Percentiles rank a stretch among this genome's conserved stretches.
Evolutionary conservation across 192 early-diverging fungal genomes (phyloP).

Genomic region (Borealophlyctis nickersoniae): DNA sequence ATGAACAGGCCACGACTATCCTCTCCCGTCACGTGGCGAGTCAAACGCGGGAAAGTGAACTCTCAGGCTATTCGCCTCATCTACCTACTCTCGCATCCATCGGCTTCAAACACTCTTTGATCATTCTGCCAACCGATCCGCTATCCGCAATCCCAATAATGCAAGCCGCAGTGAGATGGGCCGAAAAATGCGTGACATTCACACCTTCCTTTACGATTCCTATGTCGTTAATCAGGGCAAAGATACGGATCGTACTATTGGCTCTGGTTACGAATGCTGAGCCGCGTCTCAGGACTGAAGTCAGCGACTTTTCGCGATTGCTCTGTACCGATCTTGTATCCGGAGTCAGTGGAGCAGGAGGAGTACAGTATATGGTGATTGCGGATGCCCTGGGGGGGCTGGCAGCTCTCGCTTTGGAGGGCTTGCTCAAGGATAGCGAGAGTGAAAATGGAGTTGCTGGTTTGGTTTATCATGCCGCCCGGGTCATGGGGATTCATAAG

Average conservation of each 20-base stretch:
- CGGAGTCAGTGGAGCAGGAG: background rate
- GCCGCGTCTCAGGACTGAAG: background rate
- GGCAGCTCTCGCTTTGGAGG: background rate
- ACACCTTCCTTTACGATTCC: background rate
- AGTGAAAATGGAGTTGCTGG: background rate
- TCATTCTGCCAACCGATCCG: background rate
- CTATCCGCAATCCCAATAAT: background rate
- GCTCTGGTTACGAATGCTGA: background rate
- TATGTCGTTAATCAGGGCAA: background rate
- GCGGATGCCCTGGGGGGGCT: slow-evolving; percentile 2
- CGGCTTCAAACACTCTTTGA: background rate
- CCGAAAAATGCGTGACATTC: background rate
- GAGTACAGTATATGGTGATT: slow-evolving; percentile 4
- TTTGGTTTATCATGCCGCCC: slow-evolving; percentile 7
- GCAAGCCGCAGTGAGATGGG: background rate
- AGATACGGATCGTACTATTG: background rate
- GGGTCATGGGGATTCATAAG: background rate
- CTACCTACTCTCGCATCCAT: background rate
- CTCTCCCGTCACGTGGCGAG: too few relatives aligned
- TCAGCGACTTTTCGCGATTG: background rate
- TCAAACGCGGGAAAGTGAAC: too few relatives aligned
- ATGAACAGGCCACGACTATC: slow-evolving; percentile 2
- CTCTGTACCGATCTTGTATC: background rate
- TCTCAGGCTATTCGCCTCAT: slow-evolving; percentile 7
- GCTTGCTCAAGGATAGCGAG: background rate